These are phyloP conservation scores for Colletotrichum sidae DNA, from an alignment of 2,329 filamentous ascomycete species.

Conservation along the genomic window DNA sequence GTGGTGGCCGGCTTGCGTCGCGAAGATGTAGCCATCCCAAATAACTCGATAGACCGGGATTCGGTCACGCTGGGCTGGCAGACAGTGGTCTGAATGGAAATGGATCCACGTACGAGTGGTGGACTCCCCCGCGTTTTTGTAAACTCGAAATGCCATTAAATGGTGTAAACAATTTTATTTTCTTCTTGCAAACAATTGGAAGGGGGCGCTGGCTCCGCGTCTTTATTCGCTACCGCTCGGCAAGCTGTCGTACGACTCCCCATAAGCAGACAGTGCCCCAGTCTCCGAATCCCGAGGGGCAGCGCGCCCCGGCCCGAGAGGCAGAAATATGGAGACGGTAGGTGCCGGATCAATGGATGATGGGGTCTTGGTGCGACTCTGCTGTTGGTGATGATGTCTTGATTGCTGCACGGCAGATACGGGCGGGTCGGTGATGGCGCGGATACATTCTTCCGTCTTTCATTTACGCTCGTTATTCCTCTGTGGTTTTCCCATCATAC, in stretches of 20 bases:
- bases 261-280: conserved; percentile 14
- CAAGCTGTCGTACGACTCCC: conserved; percentile 33
- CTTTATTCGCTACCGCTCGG: conserved; percentile 19
- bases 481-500: too few species aligned
- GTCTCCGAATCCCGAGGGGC: conserved; percentile 31
- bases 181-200: background rate
- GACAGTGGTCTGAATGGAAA: too few species aligned
- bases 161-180: background rate
- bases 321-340: conserved; percentile 13
- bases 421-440: too few species aligned
- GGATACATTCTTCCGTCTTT: too few species aligned
- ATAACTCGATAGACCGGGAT: conserved; percentile 24
- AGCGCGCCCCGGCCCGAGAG: conserved; percentile 18
- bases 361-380: background rate
- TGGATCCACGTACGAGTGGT: background rate
- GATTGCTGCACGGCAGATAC: too few species aligned
- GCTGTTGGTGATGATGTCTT: background rate
- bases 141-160: background rate
- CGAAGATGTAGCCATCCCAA: conserved; percentile 10
- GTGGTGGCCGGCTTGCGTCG: background rate
- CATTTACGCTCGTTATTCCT: too few species aligned
- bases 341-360: conserved; percentile 21
- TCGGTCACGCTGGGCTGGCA: conserved; percentile 12
- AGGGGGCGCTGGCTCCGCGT: background rate
- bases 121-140: conserved; percentile 4